Percentiles rank a stretch among this genome's conserved stretches.
These are phyloP conservation scores for Jaminaea rosea DNA, from an alignment of 1,284 basidiomycete species.

Conservation along the genomic window DNA sequence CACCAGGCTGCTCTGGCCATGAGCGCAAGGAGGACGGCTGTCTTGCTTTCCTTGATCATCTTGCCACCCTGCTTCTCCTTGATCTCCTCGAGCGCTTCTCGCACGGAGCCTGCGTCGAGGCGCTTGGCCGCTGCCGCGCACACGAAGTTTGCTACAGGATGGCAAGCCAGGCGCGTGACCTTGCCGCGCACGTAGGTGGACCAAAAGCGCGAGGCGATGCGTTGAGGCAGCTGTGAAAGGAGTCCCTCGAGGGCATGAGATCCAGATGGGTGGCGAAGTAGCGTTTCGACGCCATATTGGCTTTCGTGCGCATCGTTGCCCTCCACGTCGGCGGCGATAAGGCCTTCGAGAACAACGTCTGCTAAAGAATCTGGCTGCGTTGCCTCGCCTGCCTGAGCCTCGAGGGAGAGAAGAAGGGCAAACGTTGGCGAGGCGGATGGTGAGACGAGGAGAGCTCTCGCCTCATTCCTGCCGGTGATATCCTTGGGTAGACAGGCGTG, in stretches of 20 bases:
- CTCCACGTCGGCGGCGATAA: conserved; percentile 8
- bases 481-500: conserved; percentile 4
- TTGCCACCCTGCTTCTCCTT: conserved; percentile 8
- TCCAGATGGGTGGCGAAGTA: conserved; percentile 37
- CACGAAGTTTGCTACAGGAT: conserved; percentile 42
- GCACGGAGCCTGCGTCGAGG: background rate
- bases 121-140: conserved; percentile 19
- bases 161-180: conserved; percentile 32
- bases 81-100: conserved; percentile 5
- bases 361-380: conserved; percentile 10
- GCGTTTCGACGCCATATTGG: conserved; percentile 33
- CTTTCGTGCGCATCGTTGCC: too few relatives aligned
- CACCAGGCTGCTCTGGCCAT: background rate
- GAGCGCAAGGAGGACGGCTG: conserved; percentile 6
- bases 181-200: conserved; percentile 25
- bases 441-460: conserved; percentile 5
- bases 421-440: conserved; percentile 31
- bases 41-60: conserved; percentile 12
- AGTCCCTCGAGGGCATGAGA: conserved; percentile 32
- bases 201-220: conserved; percentile 21
- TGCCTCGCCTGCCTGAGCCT: conserved; percentile 2
- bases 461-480: conserved; percentile 11
- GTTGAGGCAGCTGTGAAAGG: conserved; percentile 12
- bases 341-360: conserved; percentile 25
- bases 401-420: conserved; percentile 26